phyloP scores from a whole-genome alignment of 768 basidiomycete genomes.

The Holtermanniella nyarrowii region DNA sequence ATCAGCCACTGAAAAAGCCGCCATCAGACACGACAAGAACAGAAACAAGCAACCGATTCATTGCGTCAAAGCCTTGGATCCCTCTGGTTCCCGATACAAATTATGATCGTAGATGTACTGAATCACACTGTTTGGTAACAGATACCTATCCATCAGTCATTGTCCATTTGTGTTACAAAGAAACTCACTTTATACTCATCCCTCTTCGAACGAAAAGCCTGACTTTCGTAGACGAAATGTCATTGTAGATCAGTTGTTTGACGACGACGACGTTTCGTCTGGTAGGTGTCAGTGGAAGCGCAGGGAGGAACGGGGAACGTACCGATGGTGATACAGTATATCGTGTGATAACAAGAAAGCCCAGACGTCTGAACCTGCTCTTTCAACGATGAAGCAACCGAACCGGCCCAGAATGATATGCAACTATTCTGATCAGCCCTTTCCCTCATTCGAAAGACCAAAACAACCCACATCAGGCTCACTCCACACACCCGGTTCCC shows the following conservation, averaged over 20 bases:
- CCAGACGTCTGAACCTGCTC: constrained; percentile 76
- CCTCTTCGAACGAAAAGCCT: constrained; percentile 46
- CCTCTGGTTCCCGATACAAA: constrained; percentile 40
- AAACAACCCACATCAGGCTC: constrained; percentile 68
- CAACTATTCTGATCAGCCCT: constrained; percentile 50
- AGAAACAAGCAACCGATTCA: neutral
- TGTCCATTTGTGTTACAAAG: neutral
- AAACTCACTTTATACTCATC: constrained; percentile 45
- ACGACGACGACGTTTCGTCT: constrained; percentile 80
- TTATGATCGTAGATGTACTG: constrained; percentile 85
- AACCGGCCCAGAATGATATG: constrained; percentile 93
- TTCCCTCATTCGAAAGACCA: neutral
- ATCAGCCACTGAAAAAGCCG: too few relatives aligned
- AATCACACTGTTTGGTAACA: constrained; percentile 80
- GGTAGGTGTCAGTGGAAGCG: constrained; percentile 50
- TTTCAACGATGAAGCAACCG: constrained; percentile 88
- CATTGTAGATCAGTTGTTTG: constrained; percentile 90
- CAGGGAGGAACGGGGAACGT: constrained; percentile 9
- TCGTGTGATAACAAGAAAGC: constrained; percentile 46
- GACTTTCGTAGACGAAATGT: constrained; percentile 89
- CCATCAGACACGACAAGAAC: too few relatives aligned
- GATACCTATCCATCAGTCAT: constrained; percentile 62
- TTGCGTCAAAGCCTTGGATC: neutral
- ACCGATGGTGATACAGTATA: constrained; percentile 46
- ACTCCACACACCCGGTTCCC: constrained; percentile 96